These are phyloP conservation scores for Hysterium pulicare DNA, from an alignment of 2,329 filamentous ascomycete genomes.

Conservation along the genomic window DNA sequence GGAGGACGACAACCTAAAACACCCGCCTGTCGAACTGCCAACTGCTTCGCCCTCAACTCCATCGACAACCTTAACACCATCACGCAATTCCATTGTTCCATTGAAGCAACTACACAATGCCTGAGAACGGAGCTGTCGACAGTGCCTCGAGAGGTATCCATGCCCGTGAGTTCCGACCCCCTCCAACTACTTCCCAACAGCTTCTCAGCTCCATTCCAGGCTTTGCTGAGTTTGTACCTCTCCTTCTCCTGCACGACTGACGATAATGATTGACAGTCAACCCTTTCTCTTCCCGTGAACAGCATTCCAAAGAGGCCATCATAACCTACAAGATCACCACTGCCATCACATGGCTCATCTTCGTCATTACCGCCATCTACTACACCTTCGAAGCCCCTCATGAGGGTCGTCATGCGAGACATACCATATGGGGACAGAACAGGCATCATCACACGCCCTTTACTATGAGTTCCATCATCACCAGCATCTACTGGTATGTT, in stretches of 20 bases:
- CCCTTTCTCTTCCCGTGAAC: constrained; percentile 70
- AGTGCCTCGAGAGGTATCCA: constrained; percentile 2
- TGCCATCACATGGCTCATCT: constrained; percentile 69
- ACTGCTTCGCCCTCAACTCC: no score
- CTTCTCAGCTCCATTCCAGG: neutral
- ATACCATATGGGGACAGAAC: constrained; percentile 75
- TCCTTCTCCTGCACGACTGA: no score
- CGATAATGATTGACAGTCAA: no score
- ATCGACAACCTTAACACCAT: no score
- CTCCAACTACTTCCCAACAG: neutral
- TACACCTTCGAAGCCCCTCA: constrained; percentile 65
- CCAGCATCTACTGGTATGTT: constrained; percentile 71
- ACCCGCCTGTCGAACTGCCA: no score
- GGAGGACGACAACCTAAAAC: no score
- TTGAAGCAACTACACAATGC: constrained; percentile 2
- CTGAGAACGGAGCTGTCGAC: constrained; percentile 4
- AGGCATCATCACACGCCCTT: constrained; percentile 66
- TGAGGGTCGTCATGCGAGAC: constrained; percentile 54
- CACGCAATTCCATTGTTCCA: no score
- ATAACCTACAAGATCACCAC: constrained; percentile 74
- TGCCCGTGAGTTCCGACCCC: neutral
- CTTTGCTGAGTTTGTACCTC: no score
- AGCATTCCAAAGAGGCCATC: constrained; percentile 60
- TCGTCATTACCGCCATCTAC: constrained; percentile 69
- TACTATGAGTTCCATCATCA: constrained; percentile 63